A percentile compares a stretch with the other conserved stretches of the same genome.
These are phyloP conservation scores for Sclerotinia sclerotiorum DNA, from an alignment of 2,329 filamentous ascomycete genomes.

Conservation along the genomic window DNA sequence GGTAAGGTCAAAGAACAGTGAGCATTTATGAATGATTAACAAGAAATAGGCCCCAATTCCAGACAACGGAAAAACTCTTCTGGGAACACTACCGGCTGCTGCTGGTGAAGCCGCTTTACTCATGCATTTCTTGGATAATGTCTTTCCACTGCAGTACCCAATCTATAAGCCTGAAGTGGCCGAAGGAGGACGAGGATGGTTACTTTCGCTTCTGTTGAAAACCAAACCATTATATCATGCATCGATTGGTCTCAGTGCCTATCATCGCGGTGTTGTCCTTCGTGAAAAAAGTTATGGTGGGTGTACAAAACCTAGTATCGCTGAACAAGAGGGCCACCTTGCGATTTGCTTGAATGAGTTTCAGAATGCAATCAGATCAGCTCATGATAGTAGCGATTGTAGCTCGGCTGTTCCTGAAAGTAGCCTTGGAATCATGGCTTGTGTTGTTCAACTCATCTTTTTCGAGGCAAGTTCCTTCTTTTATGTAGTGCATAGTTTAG, in stretches of 20 bases:
- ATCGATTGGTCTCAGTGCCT: slow-evolving; percentile 55
- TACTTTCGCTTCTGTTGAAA: slow-evolving; percentile 50
- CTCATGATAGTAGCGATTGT: slow-evolving; percentile 30
- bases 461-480: slow-evolving; percentile 46
- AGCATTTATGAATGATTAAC: background rate
- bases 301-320: slow-evolving; percentile 22
- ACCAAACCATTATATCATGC: slow-evolving; percentile 60
- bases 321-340: slow-evolving; percentile 37
- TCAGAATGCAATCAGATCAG: slow-evolving; percentile 34
- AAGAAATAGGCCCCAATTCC: background rate
- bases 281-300: slow-evolving; percentile 32
- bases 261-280: slow-evolving; percentile 43
- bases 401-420: slow-evolving; percentile 19
- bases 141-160: slow-evolving; percentile 63
- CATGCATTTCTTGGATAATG: slow-evolving; percentile 61
- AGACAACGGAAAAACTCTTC: slow-evolving; percentile 18
- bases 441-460: slow-evolving; percentile 54
- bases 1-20: background rate
- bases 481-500: slow-evolving; percentile 34
- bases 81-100: slow-evolving; percentile 1
- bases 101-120: slow-evolving; percentile 49
- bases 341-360: slow-evolving; percentile 29
- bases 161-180: slow-evolving; percentile 58
- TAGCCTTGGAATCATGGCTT: slow-evolving; percentile 47
- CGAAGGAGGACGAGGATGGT: slow-evolving; percentile 61